phyloP scores from a whole-genome alignment of 2,329 filamentous ascomycete genomes.

The Hypoxylon sp. region DNA sequence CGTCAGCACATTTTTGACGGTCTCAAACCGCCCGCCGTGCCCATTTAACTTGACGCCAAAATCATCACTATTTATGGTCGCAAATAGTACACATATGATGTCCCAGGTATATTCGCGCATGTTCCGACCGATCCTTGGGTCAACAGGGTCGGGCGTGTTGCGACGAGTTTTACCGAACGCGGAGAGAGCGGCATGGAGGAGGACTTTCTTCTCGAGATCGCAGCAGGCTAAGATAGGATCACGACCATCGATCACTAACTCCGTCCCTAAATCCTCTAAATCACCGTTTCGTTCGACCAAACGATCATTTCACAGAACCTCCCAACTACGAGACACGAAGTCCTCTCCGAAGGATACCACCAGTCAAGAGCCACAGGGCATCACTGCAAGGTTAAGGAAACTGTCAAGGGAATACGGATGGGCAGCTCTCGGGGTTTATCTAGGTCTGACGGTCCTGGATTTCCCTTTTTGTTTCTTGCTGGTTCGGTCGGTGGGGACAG shows the following conservation, averaged over 20 bases:
- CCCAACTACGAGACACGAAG: slow-evolving; percentile 46
- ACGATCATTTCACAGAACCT: slow-evolving; percentile 47
- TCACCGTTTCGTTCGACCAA: slow-evolving; percentile 37
- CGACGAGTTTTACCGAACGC: slow-evolving; percentile 38
- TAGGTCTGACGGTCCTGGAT: slow-evolving; percentile 84
- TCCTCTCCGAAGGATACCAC: slow-evolving; percentile 38
- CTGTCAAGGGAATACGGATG: slow-evolving; percentile 94
- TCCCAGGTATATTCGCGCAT: slow-evolving; percentile 29
- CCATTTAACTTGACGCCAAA: not conserved
- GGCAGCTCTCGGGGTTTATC: slow-evolving; percentile 91
- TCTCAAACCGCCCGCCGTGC: not conserved
- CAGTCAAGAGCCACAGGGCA: slow-evolving; percentile 54
- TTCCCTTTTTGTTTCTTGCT: slow-evolving; percentile 96
- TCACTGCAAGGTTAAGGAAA: slow-evolving; percentile 81
- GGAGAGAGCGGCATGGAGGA: slow-evolving; percentile 34
- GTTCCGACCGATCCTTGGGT: slow-evolving; percentile 14
- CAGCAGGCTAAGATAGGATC: slow-evolving; percentile 25
- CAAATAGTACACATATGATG: slow-evolving; percentile 19
- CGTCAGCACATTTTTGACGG: slow-evolving; percentile 18
- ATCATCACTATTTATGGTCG: not conserved
- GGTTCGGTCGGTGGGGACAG: slow-evolving; percentile 84
- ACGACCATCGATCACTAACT: slow-evolving; percentile 33
- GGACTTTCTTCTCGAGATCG: slow-evolving; percentile 39
- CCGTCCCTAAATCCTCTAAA: slow-evolving; percentile 28
- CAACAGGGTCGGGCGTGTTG: slow-evolving; percentile 11